Conservation (phyloP, 495 filamentous ascomycete genomes). For the Jackrogersella multiformis region DNA sequence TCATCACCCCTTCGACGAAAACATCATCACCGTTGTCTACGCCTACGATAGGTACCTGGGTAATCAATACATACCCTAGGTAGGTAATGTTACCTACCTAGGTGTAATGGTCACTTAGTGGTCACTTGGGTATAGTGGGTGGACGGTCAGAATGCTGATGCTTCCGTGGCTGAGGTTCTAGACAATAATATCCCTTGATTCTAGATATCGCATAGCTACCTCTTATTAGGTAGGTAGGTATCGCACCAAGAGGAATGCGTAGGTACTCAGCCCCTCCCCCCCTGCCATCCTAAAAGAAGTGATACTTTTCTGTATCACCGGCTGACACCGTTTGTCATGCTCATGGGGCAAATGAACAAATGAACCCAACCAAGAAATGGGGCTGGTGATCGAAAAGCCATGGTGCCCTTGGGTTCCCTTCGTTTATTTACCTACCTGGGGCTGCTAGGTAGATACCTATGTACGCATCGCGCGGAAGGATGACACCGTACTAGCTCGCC, state of each 20-base stretch:
- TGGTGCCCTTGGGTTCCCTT: neutral
- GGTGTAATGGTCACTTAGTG: too few species aligned
- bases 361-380: slow-evolving; percentile 35
- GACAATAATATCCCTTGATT: neutral
- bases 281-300: neutral
- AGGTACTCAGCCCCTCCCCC: slow-evolving; percentile 10
- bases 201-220: neutral
- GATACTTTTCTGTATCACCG: slow-evolving; percentile 23
- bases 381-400: slow-evolving; percentile 31
- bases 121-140: too few species aligned
- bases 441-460: too few species aligned
- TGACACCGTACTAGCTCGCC: slow-evolving; percentile 15
- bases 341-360: slow-evolving; percentile 31
- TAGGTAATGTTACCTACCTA: too few species aligned
- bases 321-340: slow-evolving; percentile 27
- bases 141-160: too few species aligned
- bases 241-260: slow-evolving; percentile 7
- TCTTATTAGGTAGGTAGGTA: neutral
- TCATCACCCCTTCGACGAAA: neutral
- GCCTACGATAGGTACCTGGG: neutral
- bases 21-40: neutral
- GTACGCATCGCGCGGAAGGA: slow-evolving; percentile 31
- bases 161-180: neutral
- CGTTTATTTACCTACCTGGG: neutral
- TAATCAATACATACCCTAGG: too few species aligned